Conservation (phyloP, 176 grass and related monocot genomes). For the Leersia perrieri region DNA sequence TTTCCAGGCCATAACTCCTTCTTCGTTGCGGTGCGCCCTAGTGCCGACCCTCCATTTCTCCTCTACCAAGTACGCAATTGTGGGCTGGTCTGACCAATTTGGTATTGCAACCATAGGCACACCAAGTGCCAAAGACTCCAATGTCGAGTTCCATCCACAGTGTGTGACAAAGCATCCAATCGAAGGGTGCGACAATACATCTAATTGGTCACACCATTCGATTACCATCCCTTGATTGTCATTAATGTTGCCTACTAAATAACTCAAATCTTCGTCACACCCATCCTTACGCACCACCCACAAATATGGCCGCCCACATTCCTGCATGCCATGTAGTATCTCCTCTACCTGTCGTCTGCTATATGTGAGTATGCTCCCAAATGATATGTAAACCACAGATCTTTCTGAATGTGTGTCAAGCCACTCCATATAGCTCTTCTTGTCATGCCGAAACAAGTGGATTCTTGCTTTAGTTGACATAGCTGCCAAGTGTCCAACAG, state of each 20-base stretch:
- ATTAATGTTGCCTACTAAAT: no score
- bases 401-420: slow-evolving; percentile 17
- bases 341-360: slow-evolving; percentile 41
- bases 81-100: slow-evolving; percentile 35
- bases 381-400: slow-evolving; percentile 59
- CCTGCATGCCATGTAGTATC: slow-evolving; percentile 23
- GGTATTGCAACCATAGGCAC: slow-evolving; percentile 39
- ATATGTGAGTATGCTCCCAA: slow-evolving; percentile 50
- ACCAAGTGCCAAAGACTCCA: slow-evolving; percentile 39
- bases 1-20: slow-evolving; percentile 15
- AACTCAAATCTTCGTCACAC: no score
- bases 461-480: background rate
- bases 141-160: slow-evolving; percentile 59
- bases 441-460: background rate
- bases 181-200: slow-evolving; percentile 42
- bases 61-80: slow-evolving; percentile 28
- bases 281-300: slow-evolving; percentile 22
- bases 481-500: slow-evolving; percentile 28
- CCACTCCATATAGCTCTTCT: slow-evolving; percentile 48
- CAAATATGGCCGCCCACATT: slow-evolving; percentile 32
- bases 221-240: slow-evolving; percentile 37
- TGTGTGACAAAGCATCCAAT: slow-evolving; percentile 65
- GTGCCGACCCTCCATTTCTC: slow-evolving; percentile 34
- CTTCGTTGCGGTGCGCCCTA: background rate
- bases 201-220: slow-evolving; percentile 54